Conservation (phyloP, 148 eudicot genomes). For the Silene uniflora region DNA sequence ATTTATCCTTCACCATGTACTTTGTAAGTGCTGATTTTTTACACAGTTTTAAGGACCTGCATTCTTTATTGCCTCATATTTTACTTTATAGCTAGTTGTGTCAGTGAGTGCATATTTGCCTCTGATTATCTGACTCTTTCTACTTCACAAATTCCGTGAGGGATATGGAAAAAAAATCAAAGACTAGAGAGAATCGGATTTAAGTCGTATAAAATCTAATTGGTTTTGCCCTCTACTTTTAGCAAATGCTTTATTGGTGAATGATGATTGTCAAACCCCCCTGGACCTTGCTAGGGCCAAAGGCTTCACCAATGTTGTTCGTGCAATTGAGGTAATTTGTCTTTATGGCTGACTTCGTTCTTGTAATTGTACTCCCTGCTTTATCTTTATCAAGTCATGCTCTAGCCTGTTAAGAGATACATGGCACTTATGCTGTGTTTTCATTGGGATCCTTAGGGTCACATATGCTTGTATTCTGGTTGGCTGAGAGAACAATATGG, state of each 20-base stretch:
- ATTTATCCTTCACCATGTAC: not conserved
- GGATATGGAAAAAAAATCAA: not conserved
- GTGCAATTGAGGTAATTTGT: constrained; percentile 69
- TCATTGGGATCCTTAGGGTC: constrained; percentile 40
- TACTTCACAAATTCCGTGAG: no score
- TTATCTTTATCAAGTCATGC: not conserved
- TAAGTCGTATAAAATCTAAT: not conserved
- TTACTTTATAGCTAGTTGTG: no score
- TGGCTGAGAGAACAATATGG: constrained; percentile 88
- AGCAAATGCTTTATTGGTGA: constrained; percentile 90
- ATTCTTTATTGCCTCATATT: no score
- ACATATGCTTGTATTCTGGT: constrained; percentile 89
- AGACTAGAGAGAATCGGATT: not conserved
- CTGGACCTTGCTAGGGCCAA: constrained; percentile 82
- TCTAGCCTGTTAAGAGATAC: not conserved
- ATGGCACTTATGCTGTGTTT: constrained; percentile 16
- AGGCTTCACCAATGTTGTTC: constrained; percentile 68
- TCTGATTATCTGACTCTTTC: no score
- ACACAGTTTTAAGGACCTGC: no score
- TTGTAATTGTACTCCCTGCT: not conserved
- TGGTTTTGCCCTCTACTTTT: constrained; percentile 24
- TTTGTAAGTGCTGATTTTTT: no score
- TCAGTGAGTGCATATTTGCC: no score
- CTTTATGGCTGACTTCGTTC: not conserved
- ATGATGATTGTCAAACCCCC: constrained; percentile 93